Evolutionary conservation across 495 filamentous ascomycete species (phyloP), one percentile per base, ranked within the genome.

Genomic region (Podospora bellae-mahoneyi): DNA sequence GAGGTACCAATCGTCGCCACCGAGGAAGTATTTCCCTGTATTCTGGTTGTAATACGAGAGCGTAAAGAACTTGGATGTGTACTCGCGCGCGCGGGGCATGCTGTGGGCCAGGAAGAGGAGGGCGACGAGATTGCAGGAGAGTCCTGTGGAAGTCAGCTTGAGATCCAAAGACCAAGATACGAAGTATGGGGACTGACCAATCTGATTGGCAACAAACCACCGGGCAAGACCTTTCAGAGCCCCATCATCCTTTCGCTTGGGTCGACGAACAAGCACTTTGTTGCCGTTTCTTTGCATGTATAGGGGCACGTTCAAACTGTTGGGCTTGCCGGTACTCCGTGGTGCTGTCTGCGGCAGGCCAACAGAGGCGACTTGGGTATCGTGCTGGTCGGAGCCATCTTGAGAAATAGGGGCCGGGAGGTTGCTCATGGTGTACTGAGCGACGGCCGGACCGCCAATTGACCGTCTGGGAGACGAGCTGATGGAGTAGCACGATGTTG

Each of bases 41-140:
- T 80, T 70, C 5, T 86, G 80, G 71, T 94, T 88, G 78, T 91
- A 88, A 79, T 97, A 95, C 20, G 91, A 93, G 63, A 97, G 83
- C 66, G 87, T 84, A 79, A 94, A 94, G 80, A 96, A 96, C 65
- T 92, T 94, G 67, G 86, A 83, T 54, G 93, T 95, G 72, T 89
- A 86, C n/a, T 85, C 81, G 65, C 91, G 86, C 26, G 92, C 88
- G 63, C 87, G 88, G 53, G 94, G 94, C 78, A 94, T 90, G 67
- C 91, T 80, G 81, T 96, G 92, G 67, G 90, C 86, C 68, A 94
- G 84, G 77, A 86, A 83, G 68, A 97, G 84, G 65, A 93, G 87
- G 66, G 91, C 84, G 65, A 97, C 82, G 64, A 92, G 73, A 66
- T 78, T 78, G 72, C 75, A 77, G n/a, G 76, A 75, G 65, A 78